A percentile compares a stretch with the other conserved stretches of the same genome.
Evolutionary conservation across 495 filamentous ascomycete species (phyloP).

Genomic region (Acidiella bohemica): DNA sequence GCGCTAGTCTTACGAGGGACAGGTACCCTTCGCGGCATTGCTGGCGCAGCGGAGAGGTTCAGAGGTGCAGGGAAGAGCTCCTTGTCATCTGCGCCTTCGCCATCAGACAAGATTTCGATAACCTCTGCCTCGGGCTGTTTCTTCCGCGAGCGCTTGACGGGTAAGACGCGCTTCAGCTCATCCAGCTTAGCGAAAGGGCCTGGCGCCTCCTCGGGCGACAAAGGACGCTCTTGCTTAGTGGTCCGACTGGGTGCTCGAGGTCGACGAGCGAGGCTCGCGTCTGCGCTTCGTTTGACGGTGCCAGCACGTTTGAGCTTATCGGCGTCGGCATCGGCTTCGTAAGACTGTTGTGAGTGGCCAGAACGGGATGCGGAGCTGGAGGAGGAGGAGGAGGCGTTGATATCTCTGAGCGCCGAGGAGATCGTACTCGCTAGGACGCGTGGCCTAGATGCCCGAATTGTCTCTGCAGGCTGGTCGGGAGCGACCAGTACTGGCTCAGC

Average conservation of each 20-base stretch:
- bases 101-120: constrained; percentile 19
- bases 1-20: constrained; percentile 14
- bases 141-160: constrained; percentile 2
- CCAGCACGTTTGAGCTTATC: constrained; percentile 2
- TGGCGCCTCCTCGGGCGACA: constrained; percentile 9
- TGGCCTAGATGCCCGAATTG: constrained; percentile 7
- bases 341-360: neutral
- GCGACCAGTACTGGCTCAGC: constrained; percentile 6
- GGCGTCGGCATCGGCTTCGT: constrained; percentile 5
- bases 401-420: constrained; percentile 5
- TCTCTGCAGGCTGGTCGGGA: constrained; percentile 8
- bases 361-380: constrained; percentile 3
- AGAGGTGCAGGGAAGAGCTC: constrained; percentile 2
- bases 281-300: constrained; percentile 12
- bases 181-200: constrained; percentile 16
- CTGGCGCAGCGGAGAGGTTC: constrained; percentile 7
- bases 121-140: constrained; percentile 10
- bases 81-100: constrained; percentile 9
- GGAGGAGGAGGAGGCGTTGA: constrained; percentile 2
- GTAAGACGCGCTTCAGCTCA: constrained; percentile 12
- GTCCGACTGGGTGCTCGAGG: constrained; percentile 10
- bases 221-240: constrained; percentile 9
- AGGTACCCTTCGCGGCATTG: constrained; percentile 4
- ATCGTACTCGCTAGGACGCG: constrained; percentile 2
- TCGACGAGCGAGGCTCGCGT: constrained; percentile 18